A percentile compares a stretch with the other conserved stretches of the same genome.
These are phyloP conservation scores for Macroventuria anomochaeta DNA, from an alignment of 2,329 filamentous ascomycete species.

Conservation along the genomic window DNA sequence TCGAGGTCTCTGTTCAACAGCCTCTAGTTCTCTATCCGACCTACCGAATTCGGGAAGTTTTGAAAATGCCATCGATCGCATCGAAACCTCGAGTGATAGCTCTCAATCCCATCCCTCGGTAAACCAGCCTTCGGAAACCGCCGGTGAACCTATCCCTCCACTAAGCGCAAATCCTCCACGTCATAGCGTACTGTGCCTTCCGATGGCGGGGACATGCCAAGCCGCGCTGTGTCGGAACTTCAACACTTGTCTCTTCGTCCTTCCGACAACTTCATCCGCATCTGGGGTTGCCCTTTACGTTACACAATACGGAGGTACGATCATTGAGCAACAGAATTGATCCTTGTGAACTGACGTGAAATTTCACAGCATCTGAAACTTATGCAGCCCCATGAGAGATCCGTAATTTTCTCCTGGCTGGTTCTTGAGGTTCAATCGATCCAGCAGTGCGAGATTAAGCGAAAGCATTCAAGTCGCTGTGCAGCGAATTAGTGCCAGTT, in stretches of 20 bases:
- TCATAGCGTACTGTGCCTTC: constrained; percentile 4
- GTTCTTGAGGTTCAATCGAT: not conserved
- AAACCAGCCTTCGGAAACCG: constrained; percentile 3
- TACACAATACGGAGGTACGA: constrained; percentile 13
- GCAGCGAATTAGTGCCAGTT: not conserved
- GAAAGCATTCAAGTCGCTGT: not conserved
- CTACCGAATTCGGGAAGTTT: not conserved
- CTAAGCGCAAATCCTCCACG: constrained; percentile 11
- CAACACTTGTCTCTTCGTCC: not conserved
- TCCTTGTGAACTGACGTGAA: constrained; percentile 5
- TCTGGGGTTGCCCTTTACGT: constrained; percentile 8
- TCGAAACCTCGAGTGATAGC: not conserved
- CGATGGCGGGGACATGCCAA: constrained; percentile 6
- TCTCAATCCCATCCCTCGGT: not conserved
- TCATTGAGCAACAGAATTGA: not conserved
- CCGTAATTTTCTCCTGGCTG: not conserved
- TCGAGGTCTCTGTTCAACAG: not conserved
- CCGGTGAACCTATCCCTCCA: constrained; percentile 1
- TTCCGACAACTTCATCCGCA: constrained; percentile 16
- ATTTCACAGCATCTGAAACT: not conserved
- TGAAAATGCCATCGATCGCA: not conserved
- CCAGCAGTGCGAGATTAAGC: not conserved
- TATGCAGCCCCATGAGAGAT: not conserved
- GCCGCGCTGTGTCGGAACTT: constrained; percentile 1
- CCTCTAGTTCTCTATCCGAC: not conserved